Percentiles rank a stretch among this genome's conserved stretches.
phyloP scores from a whole-genome alignment of 768 basidiomycete species.

The Boletus patriciae region DNA sequence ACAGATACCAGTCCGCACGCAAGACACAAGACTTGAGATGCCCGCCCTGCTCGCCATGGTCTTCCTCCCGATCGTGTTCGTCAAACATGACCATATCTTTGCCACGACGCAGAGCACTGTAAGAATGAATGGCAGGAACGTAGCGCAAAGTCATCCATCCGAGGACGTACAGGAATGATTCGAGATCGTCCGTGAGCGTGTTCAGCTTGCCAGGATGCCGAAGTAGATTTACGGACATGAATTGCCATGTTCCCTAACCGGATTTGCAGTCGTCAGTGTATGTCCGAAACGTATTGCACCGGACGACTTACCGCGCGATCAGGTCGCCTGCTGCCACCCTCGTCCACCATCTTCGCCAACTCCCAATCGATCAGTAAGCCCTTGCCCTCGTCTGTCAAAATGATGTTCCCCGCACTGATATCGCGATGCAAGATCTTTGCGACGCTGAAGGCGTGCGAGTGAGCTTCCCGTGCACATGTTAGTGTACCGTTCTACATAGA shows the following conservation, averaged over 20 bases:
- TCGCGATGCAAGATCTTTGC: no score
- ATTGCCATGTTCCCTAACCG: constrained; percentile 13
- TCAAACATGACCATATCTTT: no score
- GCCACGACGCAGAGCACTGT: no score
- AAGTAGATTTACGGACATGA: constrained; percentile 18
- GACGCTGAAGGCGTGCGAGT: constrained; percentile 25
- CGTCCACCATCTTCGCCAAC: neutral
- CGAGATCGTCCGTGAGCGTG: constrained; percentile 11
- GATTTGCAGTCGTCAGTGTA: no score
- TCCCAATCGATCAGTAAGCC: constrained; percentile 33
- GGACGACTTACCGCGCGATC: neutral
- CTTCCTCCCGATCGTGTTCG: no score
- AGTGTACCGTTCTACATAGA: neutral
- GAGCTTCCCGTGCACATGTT: constrained; percentile 8
- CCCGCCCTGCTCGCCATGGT: no score
- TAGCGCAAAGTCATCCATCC: neutral
- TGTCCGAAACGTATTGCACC: no score
- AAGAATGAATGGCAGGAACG: neutral
- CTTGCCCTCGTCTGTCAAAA: constrained; percentile 11
- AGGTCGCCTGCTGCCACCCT: neutral
- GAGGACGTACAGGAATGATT: constrained; percentile 7
- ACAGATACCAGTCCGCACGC: no score
- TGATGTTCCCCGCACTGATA: constrained; percentile 21
- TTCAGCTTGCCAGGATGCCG: no score
- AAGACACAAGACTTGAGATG: no score